Base-by-base conservation (phyloP, 768 basidiomycete species). In the Cystobasidium ongulense region DNA sequence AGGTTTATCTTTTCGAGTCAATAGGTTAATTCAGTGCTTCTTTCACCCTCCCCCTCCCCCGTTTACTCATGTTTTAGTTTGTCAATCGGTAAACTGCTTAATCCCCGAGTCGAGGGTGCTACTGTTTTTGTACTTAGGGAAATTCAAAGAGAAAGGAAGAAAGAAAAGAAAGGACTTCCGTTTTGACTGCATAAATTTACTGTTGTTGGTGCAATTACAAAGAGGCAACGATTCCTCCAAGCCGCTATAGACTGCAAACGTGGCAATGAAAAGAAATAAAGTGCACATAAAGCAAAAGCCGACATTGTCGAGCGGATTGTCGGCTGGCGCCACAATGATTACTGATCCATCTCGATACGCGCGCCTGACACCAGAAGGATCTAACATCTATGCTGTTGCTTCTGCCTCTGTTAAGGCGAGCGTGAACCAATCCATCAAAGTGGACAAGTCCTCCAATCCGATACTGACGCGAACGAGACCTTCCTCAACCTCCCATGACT, bases 401-500 rank as follows among this genome's bases (percentile, higher is more conserved):
- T 94, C 90, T 1, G 92, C 92, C n/a, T 88, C 89, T 53, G 82
- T 83, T 73, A 96, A 76, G 36, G 93, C 92, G 13, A 74, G 78
- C 63, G 82, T 83, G 75, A 96, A 90, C 75, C 84, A 85, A 2
- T 80, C 80, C 54, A 88, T 80, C 62, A 97, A 81, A 43, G 78
- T 80, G 50, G 84, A 84, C 27, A 80, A 82, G 10, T 90, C 87
- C 82, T 98, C 95, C 85, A 92, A 84, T 8, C 95, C 95, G n/a
- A 96, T 87, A 76, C 89, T 92, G 36, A 98, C 86, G 73, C 95
- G 84, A 11, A 99, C 90, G 53, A 99, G 81, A 2, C 87, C 88
- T 66, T 83, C 83, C 78, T 95, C 91, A 15, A 99, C 91, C 23
- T 91, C 93, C 81, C 86, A 95, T 75, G 84, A 82, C 63, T 86